Evolutionary conservation across 495 filamentous ascomycete genomes (phyloP).

Genomic region (Halenospora varia): DNA sequence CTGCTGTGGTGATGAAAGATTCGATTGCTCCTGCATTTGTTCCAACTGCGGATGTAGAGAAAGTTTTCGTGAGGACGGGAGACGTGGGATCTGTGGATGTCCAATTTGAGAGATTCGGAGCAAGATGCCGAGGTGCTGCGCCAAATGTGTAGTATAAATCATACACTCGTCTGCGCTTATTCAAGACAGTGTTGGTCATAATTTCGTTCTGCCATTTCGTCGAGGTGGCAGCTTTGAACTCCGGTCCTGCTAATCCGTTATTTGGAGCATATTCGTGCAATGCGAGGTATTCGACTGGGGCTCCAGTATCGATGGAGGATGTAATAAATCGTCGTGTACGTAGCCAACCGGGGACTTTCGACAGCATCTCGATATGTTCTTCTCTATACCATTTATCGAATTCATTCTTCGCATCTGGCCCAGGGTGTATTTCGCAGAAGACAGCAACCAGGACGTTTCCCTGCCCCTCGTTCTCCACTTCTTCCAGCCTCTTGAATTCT

Average conservation of each 20-base stretch:
- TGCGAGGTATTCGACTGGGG: conserved; percentile 51
- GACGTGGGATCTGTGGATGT: conserved; percentile 48
- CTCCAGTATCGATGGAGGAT: conserved; percentile 46
- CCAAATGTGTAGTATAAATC: conserved; percentile 76
- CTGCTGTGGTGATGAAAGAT: conserved; percentile 61
- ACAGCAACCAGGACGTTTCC: conserved; percentile 61
- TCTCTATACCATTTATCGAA: conserved; percentile 65
- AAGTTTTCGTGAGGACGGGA: conserved; percentile 36
- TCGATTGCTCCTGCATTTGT: conserved; percentile 45
- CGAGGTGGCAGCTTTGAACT: conserved; percentile 55
- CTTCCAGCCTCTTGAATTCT: conserved; percentile 54
- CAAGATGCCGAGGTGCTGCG: conserved; percentile 63
- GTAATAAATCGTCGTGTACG: conserved; percentile 63
- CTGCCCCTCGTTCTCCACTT: conserved; percentile 54
- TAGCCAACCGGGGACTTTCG: conserved; percentile 72
- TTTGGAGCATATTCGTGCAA: conserved; percentile 66
- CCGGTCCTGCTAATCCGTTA: conserved; percentile 60
- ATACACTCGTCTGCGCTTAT: conserved; percentile 54
- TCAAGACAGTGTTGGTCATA: conserved; percentile 49
- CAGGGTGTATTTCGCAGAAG: conserved; percentile 49
- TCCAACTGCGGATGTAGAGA: conserved; percentile 35
- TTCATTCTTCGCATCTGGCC: conserved; percentile 48
- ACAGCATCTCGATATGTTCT: conserved; percentile 67
- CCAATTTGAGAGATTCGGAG: conserved; percentile 25
- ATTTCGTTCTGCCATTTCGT: conserved; percentile 56